Conservation (phyloP, 202 grass and related monocot species). For the Musa balbisiana region DNA sequence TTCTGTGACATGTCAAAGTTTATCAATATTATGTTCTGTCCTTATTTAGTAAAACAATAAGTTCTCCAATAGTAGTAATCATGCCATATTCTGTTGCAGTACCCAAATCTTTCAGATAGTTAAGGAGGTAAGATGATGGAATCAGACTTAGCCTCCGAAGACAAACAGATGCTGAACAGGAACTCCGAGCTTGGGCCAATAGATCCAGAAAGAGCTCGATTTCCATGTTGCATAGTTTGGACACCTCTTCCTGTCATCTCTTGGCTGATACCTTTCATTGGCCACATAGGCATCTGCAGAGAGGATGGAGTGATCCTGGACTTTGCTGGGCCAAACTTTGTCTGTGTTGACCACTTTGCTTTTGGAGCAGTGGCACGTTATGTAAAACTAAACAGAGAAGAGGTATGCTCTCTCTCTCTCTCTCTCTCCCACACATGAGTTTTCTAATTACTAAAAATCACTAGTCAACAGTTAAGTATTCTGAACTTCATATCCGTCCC, state of each 20-base stretch:
- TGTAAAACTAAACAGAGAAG: slow-evolving; percentile 59
- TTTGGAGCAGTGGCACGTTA: slow-evolving; percentile 77
- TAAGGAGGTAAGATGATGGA: neutral
- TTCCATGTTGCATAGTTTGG: slow-evolving; percentile 88
- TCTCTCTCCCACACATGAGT: neutral
- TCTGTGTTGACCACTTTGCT: slow-evolving; percentile 86
- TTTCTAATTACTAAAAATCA: neutral
- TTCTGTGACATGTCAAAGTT: too few relatives aligned
- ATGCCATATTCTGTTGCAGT: neutral
- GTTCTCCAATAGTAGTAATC: neutral
- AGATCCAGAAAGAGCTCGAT: slow-evolving; percentile 70
- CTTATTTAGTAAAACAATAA: too few relatives aligned
- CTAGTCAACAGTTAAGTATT: neutral
- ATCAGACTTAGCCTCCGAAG: neutral
- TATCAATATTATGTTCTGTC: too few relatives aligned
- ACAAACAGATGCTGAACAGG: slow-evolving; percentile 36
- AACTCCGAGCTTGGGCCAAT: slow-evolving; percentile 37
- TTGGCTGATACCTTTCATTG: slow-evolving; percentile 90
- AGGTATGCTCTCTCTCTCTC: slow-evolving; percentile 33
- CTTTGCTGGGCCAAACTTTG: slow-evolving; percentile 84
- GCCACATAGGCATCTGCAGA: slow-evolving; percentile 86
- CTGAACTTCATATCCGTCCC: neutral
- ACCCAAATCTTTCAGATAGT: neutral
- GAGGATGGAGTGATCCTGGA: slow-evolving; percentile 94
- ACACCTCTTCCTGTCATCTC: slow-evolving; percentile 88